A percentile compares a stretch with the other conserved stretches of the same genome.
Evolutionary conservation across 805 yeast species (phyloP).

Genomic region (Wickerhamomyces xylosicus): DNA sequence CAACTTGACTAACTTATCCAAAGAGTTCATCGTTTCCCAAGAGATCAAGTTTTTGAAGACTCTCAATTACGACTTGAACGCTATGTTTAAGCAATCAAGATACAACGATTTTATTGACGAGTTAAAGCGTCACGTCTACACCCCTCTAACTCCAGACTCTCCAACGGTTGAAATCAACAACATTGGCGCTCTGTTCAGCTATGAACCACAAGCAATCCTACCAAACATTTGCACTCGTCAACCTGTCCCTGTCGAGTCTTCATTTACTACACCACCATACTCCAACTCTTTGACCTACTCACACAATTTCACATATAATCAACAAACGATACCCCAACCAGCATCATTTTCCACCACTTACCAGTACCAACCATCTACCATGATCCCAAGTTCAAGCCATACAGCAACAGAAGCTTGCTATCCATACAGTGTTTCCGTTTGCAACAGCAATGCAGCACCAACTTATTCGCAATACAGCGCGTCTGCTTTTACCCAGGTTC

Average conservation of each 20-base stretch:
- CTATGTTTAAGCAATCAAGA: conserved; percentile 6
- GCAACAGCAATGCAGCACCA: too few species aligned
- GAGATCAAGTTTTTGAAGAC: conserved; percentile 14
- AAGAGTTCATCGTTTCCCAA: conserved; percentile 6
- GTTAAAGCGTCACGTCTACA: not conserved
- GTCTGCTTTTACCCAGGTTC: too few species aligned
- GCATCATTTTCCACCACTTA: not conserved
- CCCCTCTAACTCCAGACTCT: not conserved
- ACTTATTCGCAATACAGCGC: too few species aligned
- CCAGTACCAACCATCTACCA: not conserved
- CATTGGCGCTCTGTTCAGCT: not conserved
- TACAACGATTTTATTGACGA: conserved; percentile 1
- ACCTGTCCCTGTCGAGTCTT: not conserved
- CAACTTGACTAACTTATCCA: conserved; percentile 14
- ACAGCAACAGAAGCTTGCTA: too few species aligned
- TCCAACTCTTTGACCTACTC: not conserved
- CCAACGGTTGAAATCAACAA: not conserved
- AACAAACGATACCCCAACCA: too few species aligned
- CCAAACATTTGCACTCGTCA: not conserved
- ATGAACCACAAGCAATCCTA: not conserved
- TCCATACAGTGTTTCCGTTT: too few species aligned
- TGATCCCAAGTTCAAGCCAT: too few species aligned
- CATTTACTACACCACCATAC: not conserved
- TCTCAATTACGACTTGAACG: conserved; percentile 14
- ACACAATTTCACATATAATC: not conserved